Conservation (phyloP, 2,329 filamentous ascomycete species). For the Colletotrichum cuscutae region DNA sequence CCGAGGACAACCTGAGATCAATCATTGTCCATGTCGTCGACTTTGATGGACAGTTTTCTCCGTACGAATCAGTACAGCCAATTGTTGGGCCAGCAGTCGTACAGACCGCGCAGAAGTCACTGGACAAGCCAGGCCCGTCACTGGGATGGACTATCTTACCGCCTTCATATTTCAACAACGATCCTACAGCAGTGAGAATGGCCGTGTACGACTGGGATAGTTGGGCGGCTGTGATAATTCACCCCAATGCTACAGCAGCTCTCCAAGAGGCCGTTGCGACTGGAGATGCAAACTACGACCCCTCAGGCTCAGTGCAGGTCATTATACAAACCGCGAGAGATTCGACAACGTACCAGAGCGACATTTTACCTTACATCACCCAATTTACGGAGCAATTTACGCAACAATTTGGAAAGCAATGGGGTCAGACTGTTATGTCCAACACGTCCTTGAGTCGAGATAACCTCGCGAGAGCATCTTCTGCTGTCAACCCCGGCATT, state of each 20-base stretch:
- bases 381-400: constrained; percentile 57
- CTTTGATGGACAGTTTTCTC: constrained; percentile 66
- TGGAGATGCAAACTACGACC: constrained; percentile 69
- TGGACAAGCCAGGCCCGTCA: constrained; percentile 49
- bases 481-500: constrained; percentile 45
- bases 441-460: constrained; percentile 49
- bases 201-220: constrained; percentile 68
- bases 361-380: constrained; percentile 62
- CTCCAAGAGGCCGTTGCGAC: constrained; percentile 63
- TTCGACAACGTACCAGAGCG: constrained; percentile 61
- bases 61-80: constrained; percentile 59
- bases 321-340: constrained; percentile 67
- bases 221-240: constrained; percentile 71
- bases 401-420: constrained; percentile 57
- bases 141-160: constrained; percentile 62
- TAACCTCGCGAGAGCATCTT: constrained; percentile 39
- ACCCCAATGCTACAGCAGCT: constrained; percentile 69
- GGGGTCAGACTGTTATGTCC: constrained; percentile 52
- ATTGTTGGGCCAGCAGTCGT: constrained; percentile 67
- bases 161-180: constrained; percentile 63
- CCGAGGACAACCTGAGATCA: constrained; percentile 57
- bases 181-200: constrained; percentile 65
- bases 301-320: constrained; percentile 66
- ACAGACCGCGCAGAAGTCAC: constrained; percentile 54
- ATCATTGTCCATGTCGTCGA: constrained; percentile 70